These are phyloP conservation scores for Aciculosporium take DNA, from an alignment of 2,329 filamentous ascomycete species.

Conservation along the genomic window DNA sequence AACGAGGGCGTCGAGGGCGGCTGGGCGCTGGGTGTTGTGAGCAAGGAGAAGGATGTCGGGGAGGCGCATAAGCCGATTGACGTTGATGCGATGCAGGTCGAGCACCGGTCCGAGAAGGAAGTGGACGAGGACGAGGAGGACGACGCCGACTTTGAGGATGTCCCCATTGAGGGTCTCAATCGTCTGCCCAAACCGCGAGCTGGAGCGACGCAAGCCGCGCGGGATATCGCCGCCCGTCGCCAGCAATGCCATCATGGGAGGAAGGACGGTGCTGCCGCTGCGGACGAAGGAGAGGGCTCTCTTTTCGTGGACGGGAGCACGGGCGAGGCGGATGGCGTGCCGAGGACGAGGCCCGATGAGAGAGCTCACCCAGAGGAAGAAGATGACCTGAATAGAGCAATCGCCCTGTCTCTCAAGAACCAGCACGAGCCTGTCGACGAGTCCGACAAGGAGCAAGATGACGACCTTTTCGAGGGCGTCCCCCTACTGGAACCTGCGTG, in stretches of 20 bases:
- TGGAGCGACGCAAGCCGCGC: conserved; percentile 13
- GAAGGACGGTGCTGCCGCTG: conserved; percentile 10
- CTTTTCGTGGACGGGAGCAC: conserved; percentile 29
- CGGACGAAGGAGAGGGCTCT: conserved; percentile 34
- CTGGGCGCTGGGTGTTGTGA: conserved; percentile 90
- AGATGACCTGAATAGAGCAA: conserved; percentile 63
- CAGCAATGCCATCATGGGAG: conserved; percentile 15
- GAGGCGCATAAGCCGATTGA: conserved; percentile 82
- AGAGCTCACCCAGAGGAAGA: conserved; percentile 24
- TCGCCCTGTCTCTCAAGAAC: conserved; percentile 70
- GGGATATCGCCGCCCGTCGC: conserved; percentile 12
- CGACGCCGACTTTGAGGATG: conserved; percentile 74
- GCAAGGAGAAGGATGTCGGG: conserved; percentile 65
- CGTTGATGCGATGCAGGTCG: conserved; percentile 54
- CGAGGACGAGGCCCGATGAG: conserved; percentile 23
- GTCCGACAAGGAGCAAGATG: conserved; percentile 27
- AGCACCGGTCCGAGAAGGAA: conserved; percentile 42
- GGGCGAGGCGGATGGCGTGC: conserved; percentile 10
- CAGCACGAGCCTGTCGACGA: conserved; percentile 31
- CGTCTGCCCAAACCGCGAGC: conserved; percentile 49
- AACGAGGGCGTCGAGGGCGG: conserved; percentile 91
- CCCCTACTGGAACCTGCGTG: conserved; percentile 33
- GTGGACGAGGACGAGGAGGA: conserved; percentile 58
- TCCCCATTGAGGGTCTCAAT: conserved; percentile 82
- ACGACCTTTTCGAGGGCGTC: conserved; percentile 36